Evolutionary conservation across 768 basidiomycete species (phyloP), one percentile per base, ranked within the genome.

Genomic region (Mycena polygramma): DNA sequence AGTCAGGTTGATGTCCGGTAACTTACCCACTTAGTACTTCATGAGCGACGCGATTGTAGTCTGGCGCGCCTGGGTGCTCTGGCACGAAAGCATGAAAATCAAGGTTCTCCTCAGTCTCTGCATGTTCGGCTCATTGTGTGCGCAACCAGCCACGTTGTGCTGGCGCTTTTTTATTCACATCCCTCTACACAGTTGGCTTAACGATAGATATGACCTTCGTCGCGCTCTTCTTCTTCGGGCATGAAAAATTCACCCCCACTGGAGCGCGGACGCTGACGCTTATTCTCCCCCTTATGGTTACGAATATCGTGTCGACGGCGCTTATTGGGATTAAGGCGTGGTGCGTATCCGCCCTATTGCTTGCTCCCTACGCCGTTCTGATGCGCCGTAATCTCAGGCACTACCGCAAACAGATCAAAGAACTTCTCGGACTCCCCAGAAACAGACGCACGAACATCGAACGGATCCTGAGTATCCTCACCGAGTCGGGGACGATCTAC

Each of bases 11-110:
- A 30, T 53, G 26, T 53, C 30, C 30, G 6, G 19, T 26, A 53
- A 53, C 19, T 53, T 26, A 53, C 15, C 52, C 26, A 15, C 35
- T n/a, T 35, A 69, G 68, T 72, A 72, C 46, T 63, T 73, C 24
- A 73, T 75, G 64, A 76, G 75, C 68, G 74, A 76, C 49, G 66
- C 65, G 5, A 70, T 75, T 37, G 72, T 75, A 22, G 71, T 75
- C 48, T 75, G 72, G 74, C 72, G 74, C 20, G 74, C 75, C 8
- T 76, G 74, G 74, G 60, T 73, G 19, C 68, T 76, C 46, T 76
- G 66, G 57, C 30, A 73, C 5, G 66, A 60, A n/a, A 66, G 53
- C 30, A 30, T 60, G 26, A 58, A 57, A 26, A 48, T 74, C 30
- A 51, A 58, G 39, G 39, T 69, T 8, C 35, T 73, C 57, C 73